These are phyloP conservation scores for Sporothrix brasiliensis DNA, from an alignment of 2,329 filamentous ascomycete genomes.

Conservation along the genomic window DNA sequence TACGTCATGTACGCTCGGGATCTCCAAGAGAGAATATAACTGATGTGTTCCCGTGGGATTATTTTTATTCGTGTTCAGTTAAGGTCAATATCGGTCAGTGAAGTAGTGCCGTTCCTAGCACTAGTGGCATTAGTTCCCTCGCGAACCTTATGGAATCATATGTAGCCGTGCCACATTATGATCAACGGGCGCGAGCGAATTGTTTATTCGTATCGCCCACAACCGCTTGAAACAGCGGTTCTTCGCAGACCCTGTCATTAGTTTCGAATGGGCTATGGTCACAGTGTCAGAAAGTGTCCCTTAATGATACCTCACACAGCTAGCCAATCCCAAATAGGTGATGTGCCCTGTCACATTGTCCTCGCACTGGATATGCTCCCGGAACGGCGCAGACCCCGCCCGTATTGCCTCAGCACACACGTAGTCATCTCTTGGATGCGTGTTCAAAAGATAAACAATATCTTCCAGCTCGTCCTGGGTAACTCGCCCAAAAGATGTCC, in stretches of 20 bases:
- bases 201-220: slow-evolving; percentile 32
- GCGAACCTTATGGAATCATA: no score
- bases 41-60: slow-evolving; percentile 4
- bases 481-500: slow-evolving; percentile 29
- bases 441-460: slow-evolving; percentile 41
- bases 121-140: not conserved
- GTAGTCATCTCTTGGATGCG: slow-evolving; percentile 41
- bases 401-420: slow-evolving; percentile 39
- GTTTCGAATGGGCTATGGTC: slow-evolving; percentile 41
- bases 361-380: slow-evolving; percentile 38
- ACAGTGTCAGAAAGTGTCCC: slow-evolving; percentile 37
- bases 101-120: not conserved
- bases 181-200: not conserved
- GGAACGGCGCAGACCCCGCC: slow-evolving; percentile 22
- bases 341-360: slow-evolving; percentile 43
- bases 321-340: slow-evolving; percentile 39
- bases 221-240: slow-evolving; percentile 33
- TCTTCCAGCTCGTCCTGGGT: slow-evolving; percentile 39
- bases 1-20: not conserved
- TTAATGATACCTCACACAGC: slow-evolving; percentile 28
- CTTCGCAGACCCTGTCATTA: slow-evolving; percentile 37
- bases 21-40: not conserved
- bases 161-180: not conserved
- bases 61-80: not conserved
- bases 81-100: not conserved